Evolutionary conservation across 352 stramenopile genomes (phyloP), one percentile per base, ranked within the genome.

Genomic region (Lagenidium sp.): DNA sequence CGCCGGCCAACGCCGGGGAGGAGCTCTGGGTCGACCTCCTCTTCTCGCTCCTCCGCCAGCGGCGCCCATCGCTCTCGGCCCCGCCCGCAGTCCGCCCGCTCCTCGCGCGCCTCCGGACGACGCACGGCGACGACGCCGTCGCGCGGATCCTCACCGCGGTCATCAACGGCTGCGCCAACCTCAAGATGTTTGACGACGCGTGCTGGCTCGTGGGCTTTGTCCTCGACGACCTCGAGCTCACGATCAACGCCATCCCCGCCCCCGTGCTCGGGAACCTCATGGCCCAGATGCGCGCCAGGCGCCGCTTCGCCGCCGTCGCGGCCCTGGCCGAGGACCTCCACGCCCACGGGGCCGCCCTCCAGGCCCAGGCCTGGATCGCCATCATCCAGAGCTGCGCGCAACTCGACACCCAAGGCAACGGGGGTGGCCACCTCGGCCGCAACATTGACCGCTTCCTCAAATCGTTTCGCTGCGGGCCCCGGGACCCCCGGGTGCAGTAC

Each of bases 1-100:
- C 41, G 7, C 41, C 42, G 10, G 60, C 77, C 50, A 79, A 84
- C 45, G 57, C 68, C 4, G 82, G 52, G 41, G 60, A 68, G 47
- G 50, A 63, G 52, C 52, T 89, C 26, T 89, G 76, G 76, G 77
- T 50, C 5, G 76, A 89, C 45, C 25, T 89, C 51, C 57, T 89
- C 15, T 89, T 86, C 65, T 75, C 76, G 55, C 42, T 85, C 23
- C 39, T 89, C 59, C 69, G 73, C 0, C 64, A 76, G 47, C 61
- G 57, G 15, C 8, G 15, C 6, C 60, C 64, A 21, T 45, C 50
- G 3, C 45, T 59, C 13, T 62, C 60, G 20, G 47, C 47, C 21
- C 44, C 56, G 35, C 42, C 51, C 25, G 70, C 80, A 21, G 49
- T 66, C 21, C 21, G 60, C 4, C 39, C 51, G 40, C 38, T 85